Conservation (phyloP, 371 early-diverging fungal species). For the Mucor sp. region DNA sequence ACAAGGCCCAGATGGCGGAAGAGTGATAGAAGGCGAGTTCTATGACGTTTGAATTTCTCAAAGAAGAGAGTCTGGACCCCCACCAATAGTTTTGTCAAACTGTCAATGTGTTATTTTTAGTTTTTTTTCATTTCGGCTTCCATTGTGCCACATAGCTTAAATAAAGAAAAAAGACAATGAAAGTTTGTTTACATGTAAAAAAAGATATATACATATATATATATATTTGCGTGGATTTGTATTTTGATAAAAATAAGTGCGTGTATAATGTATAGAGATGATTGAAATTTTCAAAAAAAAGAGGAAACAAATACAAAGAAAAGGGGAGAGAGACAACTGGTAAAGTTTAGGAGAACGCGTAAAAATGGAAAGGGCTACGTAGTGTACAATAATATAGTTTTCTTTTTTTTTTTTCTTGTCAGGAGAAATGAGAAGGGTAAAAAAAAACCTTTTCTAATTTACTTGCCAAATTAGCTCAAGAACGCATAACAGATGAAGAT, state of each 20-base stretch:
- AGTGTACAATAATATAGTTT: neutral
- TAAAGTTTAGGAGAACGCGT: neutral
- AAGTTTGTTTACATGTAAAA: neutral
- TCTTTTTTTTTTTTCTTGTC: neutral
- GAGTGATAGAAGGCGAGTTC: conserved; percentile 33
- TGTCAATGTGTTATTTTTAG: conserved; percentile 2
- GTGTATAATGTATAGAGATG: neutral
- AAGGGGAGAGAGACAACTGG: neutral
- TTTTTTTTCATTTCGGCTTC: neutral
- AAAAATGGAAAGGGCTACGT: neutral
- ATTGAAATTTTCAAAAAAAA: neutral
- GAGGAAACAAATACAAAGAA: neutral
- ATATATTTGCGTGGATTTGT: neutral
- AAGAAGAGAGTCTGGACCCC: neutral
- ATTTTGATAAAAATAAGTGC: neutral
- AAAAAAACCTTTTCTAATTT: neutral
- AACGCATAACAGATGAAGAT: neutral
- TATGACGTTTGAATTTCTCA: conserved; percentile 17
- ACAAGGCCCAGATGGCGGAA: conserved; percentile 11
- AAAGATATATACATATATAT: neutral
- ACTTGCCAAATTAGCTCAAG: neutral
- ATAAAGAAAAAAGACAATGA: neutral
- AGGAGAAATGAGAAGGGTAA: neutral
- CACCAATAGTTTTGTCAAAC: neutral
- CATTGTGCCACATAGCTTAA: neutral